Conservation (phyloP, 2,329 filamentous ascomycete species). For the Colletotrichum abscissum region DNA sequence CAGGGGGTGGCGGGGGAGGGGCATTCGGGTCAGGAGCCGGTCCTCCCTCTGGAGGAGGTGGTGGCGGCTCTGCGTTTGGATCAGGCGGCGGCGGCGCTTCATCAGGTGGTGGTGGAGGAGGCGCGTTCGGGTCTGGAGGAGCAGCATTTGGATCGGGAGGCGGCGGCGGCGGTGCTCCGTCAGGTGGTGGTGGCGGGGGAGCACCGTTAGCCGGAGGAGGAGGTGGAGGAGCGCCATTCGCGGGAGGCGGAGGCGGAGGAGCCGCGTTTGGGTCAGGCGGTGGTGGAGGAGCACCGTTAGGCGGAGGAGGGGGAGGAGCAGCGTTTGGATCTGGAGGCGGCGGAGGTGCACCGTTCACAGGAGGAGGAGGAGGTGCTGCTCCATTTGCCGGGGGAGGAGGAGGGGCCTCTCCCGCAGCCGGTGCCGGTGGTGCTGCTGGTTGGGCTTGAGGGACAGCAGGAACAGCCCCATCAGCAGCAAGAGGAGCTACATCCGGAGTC, state of each 20-base stretch:
- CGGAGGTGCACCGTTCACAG: background rate
- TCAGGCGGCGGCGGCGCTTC: slow-evolving; percentile 8
- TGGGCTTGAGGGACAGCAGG: background rate
- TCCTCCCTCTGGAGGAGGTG: background rate
- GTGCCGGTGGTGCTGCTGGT: background rate
- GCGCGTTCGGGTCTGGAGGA: background rate
- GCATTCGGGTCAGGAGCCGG: background rate
- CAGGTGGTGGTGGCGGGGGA: too few species aligned
- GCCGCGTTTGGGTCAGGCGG: slow-evolving; percentile 16
- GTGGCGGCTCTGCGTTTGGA: background rate
- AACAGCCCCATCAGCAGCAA: slow-evolving; percentile 21
- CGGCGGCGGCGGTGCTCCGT: slow-evolving; percentile 4
- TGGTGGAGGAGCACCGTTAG: slow-evolving; percentile 1
- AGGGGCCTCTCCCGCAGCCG: background rate
- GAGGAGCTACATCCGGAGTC: background rate
- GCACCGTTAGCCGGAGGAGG: background rate
- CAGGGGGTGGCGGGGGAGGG: slow-evolving; percentile 1
- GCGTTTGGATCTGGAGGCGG: slow-evolving; percentile 20
- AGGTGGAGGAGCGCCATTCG: background rate
- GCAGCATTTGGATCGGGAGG: background rate
- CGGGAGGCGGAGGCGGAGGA: background rate
- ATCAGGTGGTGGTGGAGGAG: background rate
- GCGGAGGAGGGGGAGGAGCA: background rate
- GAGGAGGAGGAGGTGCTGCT: background rate
- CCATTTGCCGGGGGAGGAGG: slow-evolving; percentile 1